Evolutionary conservation across 768 basidiomycete genomes (phyloP).

Genomic region (Termitomyces sp.): DNA sequence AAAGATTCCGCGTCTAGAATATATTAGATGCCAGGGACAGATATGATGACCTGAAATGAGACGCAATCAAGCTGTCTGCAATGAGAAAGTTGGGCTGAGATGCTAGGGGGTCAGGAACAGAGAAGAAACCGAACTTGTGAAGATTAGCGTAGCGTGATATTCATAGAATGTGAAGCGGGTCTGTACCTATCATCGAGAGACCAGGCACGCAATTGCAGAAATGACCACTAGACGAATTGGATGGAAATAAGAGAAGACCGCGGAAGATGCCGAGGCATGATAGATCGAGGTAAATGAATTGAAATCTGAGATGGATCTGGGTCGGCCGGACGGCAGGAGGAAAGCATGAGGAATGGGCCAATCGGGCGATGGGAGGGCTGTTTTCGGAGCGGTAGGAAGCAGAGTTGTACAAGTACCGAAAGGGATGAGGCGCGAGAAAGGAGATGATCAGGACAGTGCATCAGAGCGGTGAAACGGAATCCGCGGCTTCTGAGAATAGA

Average conservation of each 20-base stretch:
- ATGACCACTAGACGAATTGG: neutral
- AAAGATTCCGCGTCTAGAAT: neutral
- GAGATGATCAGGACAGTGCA: neutral
- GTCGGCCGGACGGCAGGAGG: constrained; percentile 40
- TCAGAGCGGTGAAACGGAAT: constrained; percentile 6
- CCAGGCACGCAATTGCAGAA: constrained; percentile 6
- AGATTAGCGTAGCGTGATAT: constrained; percentile 10
- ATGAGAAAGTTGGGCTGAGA: neutral
- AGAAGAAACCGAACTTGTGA: constrained; percentile 10
- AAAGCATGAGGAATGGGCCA: constrained; percentile 38
- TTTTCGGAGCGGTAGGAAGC: constrained; percentile 41
- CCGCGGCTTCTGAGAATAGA: constrained; percentile 14
- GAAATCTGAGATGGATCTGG: constrained; percentile 32
- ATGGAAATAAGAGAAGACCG: constrained; percentile 6
- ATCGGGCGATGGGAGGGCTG: constrained; percentile 39
- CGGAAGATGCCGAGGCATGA: constrained; percentile 15
- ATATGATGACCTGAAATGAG: neutral
- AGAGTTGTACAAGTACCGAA: constrained; percentile 33
- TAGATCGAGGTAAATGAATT: constrained; percentile 16
- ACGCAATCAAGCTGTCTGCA: neutral
- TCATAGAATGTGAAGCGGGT: neutral
- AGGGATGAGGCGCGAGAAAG: constrained; percentile 25
- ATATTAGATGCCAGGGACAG: neutral
- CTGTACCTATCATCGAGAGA: constrained; percentile 16
- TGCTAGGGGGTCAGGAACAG: constrained; percentile 4